Conservation (phyloP, 106 monocot species). For the Acorus calamus region DNA sequence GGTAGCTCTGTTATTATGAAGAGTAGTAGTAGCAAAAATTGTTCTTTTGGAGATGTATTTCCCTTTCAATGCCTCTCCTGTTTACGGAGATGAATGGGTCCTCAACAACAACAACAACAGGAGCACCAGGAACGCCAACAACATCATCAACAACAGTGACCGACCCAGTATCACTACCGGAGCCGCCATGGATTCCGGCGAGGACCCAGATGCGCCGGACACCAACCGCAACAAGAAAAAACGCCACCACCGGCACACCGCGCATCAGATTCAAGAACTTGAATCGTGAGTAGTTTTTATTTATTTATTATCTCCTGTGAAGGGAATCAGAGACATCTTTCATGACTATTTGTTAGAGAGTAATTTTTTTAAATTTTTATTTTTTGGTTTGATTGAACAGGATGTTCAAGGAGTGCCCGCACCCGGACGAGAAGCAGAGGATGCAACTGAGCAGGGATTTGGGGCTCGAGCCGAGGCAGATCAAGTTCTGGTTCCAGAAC, state of each 20-base stretch:
- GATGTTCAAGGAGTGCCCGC: constrained; percentile 83
- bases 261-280: constrained; percentile 58
- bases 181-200: constrained; percentile 45
- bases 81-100: too few relatives aligned
- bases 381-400: constrained; percentile 15
- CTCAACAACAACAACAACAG: too few relatives aligned
- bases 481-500: constrained; percentile 99
- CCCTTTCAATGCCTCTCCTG: too few relatives aligned
- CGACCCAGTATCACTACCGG: too few relatives aligned
- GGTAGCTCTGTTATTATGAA: too few relatives aligned
- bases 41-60: too few relatives aligned
- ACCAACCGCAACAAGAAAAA: constrained; percentile 35
- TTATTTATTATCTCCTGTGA: not conserved
- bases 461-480: constrained; percentile 71
- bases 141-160: too few relatives aligned
- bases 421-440: constrained; percentile 98
- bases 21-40: too few relatives aligned
- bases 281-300: constrained; percentile 49
- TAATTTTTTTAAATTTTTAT: not conserved
- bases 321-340: not conserved
- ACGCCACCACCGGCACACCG: constrained; percentile 57
- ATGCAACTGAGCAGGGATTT: constrained; percentile 74
- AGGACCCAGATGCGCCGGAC: constrained; percentile 39
- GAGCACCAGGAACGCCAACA: too few relatives aligned
- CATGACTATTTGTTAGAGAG: not conserved